Evolutionary conservation across 1,284 basidiomycete genomes (phyloP).

Genomic region (Austropuccinia psidii): DNA sequence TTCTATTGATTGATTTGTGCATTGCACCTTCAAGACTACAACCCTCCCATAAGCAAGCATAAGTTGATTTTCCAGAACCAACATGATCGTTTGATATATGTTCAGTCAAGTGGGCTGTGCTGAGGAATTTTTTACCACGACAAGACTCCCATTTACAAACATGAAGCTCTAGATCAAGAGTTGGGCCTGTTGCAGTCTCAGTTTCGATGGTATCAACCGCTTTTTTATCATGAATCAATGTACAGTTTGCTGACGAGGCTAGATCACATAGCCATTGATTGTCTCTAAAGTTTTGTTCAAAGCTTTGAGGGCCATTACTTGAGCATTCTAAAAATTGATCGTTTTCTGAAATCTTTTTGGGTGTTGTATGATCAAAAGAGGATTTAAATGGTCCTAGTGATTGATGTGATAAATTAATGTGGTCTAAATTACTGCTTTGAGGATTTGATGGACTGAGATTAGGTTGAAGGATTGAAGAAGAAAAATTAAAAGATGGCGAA

Average conservation of each 20-base stretch:
- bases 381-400: too few species aligned
- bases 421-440: too few species aligned
- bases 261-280: too few species aligned
- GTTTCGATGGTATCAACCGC: neutral
- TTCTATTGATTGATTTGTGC: neutral
- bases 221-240: neutral
- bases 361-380: neutral
- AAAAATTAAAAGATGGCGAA: neutral
- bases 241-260: neutral
- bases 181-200: neutral
- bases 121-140: conserved; percentile 37
- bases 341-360: too few species aligned
- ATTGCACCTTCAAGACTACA: conserved; percentile 38
- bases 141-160: conserved; percentile 24
- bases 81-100: conserved; percentile 45
- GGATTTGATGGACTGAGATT: too few species aligned
- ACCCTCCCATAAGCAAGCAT: conserved; percentile 46
- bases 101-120: conserved; percentile 43
- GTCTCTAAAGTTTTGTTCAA: too few species aligned
- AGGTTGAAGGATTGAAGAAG: neutral
- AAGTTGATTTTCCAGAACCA: conserved; percentile 45
- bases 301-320: too few species aligned
- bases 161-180: neutral
- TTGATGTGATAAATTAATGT: too few species aligned
- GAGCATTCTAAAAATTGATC: neutral